Evolutionary conservation across 257 asterid genomes (phyloP).

Genomic region (Lycium barbarum): DNA sequence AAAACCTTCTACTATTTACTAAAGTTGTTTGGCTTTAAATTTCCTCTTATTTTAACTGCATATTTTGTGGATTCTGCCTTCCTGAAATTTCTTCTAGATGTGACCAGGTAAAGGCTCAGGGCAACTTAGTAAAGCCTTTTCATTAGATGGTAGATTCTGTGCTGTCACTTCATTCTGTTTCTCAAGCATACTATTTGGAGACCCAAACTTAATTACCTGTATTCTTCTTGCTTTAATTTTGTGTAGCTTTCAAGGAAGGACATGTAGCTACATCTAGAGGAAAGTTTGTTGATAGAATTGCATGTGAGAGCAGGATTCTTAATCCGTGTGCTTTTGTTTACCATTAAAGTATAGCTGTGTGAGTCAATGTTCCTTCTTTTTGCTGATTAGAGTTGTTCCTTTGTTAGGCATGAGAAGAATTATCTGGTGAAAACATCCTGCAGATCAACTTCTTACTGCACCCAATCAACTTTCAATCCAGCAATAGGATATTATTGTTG

Average conservation of each 20-base stretch:
- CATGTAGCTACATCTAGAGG: not conserved
- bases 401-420: constrained; percentile 90
- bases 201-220: constrained; percentile 16
- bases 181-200: not conserved
- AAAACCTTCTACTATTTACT: too few species aligned
- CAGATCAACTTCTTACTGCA: constrained; percentile 98
- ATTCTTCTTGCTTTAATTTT: not conserved
- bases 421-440: constrained; percentile 93
- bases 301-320: not conserved
- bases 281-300: constrained; percentile 20
- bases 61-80: not conserved
- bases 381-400: constrained; percentile 35
- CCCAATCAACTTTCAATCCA: not conserved
- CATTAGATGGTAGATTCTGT: constrained; percentile 24
- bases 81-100: constrained; percentile 2
- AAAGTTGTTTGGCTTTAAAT: too few species aligned
- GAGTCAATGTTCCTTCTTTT: constrained; percentile 25
- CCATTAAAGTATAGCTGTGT: not conserved
- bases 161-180: not conserved
- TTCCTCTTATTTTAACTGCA: too few species aligned
- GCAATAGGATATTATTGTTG: too few species aligned
- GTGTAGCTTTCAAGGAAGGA: not conserved
- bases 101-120: not conserved
- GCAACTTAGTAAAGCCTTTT: not conserved
- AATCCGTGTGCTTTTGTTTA: not conserved